Evolutionary conservation across 495 filamentous ascomycete genomes (phyloP), one percentile per base, ranked within the genome.

Genomic region (Lasiosphaeria miniovina): DNA sequence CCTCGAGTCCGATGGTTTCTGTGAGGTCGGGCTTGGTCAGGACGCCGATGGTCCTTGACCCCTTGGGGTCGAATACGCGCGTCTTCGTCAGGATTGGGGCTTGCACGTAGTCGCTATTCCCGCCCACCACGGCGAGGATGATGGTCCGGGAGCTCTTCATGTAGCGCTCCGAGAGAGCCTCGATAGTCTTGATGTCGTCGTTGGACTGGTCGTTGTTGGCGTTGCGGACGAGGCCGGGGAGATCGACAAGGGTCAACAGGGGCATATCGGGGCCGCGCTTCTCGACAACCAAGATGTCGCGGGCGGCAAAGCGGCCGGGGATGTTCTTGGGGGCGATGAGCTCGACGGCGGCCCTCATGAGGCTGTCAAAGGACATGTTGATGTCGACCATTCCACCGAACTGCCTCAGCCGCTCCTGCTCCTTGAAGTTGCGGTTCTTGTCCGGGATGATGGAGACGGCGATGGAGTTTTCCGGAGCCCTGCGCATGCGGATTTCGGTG

Each of bases 201-300:
- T 66, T 70, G 1, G 75, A 77, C 59, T 81, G 77, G 36, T 81
- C 71, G 41, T 76, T 74, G 60, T 75, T 79, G 59, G 76, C 74
- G 7, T 75, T 75, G 32, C 78, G 71, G 17, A 84, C 77, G 1
- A 85, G 68, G 6, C 82, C 81, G 0, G 81, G 83, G 6, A 86
- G 65, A 62, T 88, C 82, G 4, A 84, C 80, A 5, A 85, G 70
- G 3, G 81, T 86, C 48, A 85, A 60, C 55, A 83, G 73, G n/a
- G 81, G 78, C 59, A 72, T 72, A 34, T 79, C 75, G 0, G 80
- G 82, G 1, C 83, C 82, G 0, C 74, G 74, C 43, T 83, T 69
- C 63, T 86, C 82, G 3, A 85, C 71, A 0, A 80, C 70, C 7
- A 85, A 73, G 3, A 81, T 68, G 55, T 85, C 80, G 38, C 76